Evolutionary conservation across 306 rosid genomes (phyloP), one percentile per base, ranked within the genome.

Genomic region (Corylus americana): DNA sequence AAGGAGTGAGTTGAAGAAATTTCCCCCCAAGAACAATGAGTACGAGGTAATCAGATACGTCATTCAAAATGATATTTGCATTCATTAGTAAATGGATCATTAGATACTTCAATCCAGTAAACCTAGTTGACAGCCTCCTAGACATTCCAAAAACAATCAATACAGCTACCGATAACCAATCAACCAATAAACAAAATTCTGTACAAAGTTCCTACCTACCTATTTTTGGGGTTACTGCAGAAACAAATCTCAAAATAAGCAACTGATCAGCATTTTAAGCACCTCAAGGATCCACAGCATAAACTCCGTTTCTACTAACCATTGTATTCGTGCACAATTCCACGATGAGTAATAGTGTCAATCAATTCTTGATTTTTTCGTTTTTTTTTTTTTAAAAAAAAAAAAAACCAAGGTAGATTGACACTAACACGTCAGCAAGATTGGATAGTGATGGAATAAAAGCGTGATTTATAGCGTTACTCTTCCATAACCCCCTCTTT

Each of bases 171-270:
- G 75, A 67, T 84, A 83, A 90, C 86, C 85, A 90, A 86, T 81
- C 79, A 88, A 91, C 80, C 83, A 91, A 90, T 86, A 78, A 92
- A 92, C 78, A 90, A 91, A 88, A 88, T 87, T 85, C 90, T 89
- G 84, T 92, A 92, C 94, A 90, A 69, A 69, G 22, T 76, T 62
- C 72, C 69, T 62, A 82, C 79, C 85, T 86, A 80, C 70, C 78
- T 73, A 77, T 63, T 61, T 72, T 62, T 0, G 83, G 77, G 86
- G 79, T 85, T 78, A 83, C 83, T 78, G 80, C 81, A 79, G 79
- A 81, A 77, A 80, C 74, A 83, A 77, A 80, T 77, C 66, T 81
- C 77, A 69, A 79, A 59, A 82, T 73, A 73, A 64, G 58, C 75
- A 67, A 77, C 55, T 55, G 59, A 35, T 35, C 44, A 4, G 67